phyloP scores from a whole-genome alignment of 169 alveolate species.

The Cryptosporidium andersoni region DNA sequence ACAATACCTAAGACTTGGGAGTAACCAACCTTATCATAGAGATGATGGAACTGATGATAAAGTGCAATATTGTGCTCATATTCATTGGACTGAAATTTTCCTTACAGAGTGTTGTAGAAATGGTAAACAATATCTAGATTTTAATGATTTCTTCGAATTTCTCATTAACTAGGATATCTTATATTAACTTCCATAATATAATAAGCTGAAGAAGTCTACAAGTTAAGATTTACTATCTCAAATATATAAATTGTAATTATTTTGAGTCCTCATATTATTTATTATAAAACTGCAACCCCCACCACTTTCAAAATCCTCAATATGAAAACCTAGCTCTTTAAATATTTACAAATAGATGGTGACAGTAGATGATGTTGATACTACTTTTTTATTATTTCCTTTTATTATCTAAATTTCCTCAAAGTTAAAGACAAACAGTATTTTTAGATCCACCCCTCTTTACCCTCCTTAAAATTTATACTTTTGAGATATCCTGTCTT shows the following conservation, averaged over 20 bases:
- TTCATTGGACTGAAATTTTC: slow-evolving; percentile 68
- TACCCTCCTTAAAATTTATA: too few species aligned
- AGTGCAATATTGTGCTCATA: slow-evolving; percentile 68
- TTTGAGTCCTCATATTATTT: not conserved
- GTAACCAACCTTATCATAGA: slow-evolving; percentile 1
- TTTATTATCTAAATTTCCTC: too few species aligned
- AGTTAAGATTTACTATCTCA: not conserved
- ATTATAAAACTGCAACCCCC: not conserved
- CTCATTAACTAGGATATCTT: not conserved
- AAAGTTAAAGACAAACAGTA: too few species aligned
- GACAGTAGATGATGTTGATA: too few species aligned
- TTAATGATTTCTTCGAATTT: slow-evolving; percentile 55
- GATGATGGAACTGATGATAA: slow-evolving; percentile 2
- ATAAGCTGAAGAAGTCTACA: not conserved
- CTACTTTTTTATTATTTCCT: too few species aligned
- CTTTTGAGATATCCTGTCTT: too few species aligned
- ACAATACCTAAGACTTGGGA: slow-evolving; percentile 41
- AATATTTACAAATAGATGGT: too few species aligned
- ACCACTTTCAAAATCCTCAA: too few species aligned
- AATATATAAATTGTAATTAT: not conserved
- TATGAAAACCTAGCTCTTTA: too few species aligned
- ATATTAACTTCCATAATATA: not conserved
- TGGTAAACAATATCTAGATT: slow-evolving; percentile 61
- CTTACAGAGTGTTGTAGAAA: slow-evolving; percentile 65
- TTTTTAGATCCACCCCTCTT: too few species aligned